Percentiles rank a stretch among this genome's conserved stretches.
These are phyloP conservation scores for Adiantum capillusveneris DNA, from an alignment of 75 land plant species.

Conservation along the genomic window DNA sequence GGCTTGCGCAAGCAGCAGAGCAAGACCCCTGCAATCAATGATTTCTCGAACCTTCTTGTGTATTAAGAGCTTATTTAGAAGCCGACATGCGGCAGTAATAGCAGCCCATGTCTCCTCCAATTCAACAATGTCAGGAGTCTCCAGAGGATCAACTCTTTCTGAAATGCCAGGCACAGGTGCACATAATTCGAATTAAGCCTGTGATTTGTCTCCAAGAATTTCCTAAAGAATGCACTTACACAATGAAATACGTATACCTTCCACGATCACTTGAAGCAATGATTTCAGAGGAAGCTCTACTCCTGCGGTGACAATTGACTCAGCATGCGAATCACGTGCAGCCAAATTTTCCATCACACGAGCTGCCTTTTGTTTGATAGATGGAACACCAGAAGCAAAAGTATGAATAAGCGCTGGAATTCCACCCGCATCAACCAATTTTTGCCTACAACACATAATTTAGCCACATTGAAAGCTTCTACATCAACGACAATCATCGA, in stretches of 20 bases:
- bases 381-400: slow-evolving; percentile 33
- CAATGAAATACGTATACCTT: not conserved
- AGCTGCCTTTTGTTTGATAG: slow-evolving; percentile 55
- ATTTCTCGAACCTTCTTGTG: slow-evolving; percentile 18
- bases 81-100: slow-evolving; percentile 48
- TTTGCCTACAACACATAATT: slow-evolving; percentile 25
- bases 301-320: slow-evolving; percentile 23
- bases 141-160: not conserved
- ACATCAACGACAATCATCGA: not conserved
- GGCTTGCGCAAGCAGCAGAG: slow-evolving; percentile 21
- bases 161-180: not conserved
- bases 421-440: slow-evolving; percentile 33
- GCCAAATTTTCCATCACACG: slow-evolving; percentile 57
- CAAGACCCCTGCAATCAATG: slow-evolving; percentile 24
- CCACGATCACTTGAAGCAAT: slow-evolving; percentile 28
- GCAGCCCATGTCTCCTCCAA: slow-evolving; percentile 44
- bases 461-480: not conserved
- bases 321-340: slow-evolving; percentile 23
- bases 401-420: slow-evolving; percentile 43
- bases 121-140: not conserved
- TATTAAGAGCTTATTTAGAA: slow-evolving; percentile 45
- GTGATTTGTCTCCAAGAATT: too few species aligned
- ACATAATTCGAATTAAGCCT: too few species aligned
- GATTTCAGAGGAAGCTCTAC: slow-evolving; percentile 43
- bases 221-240: too few species aligned